Evolutionary conservation across 139 green algal genomes (phyloP), one percentile per base, ranked within the genome.

Genomic region (Bryopsis sp.): DNA sequence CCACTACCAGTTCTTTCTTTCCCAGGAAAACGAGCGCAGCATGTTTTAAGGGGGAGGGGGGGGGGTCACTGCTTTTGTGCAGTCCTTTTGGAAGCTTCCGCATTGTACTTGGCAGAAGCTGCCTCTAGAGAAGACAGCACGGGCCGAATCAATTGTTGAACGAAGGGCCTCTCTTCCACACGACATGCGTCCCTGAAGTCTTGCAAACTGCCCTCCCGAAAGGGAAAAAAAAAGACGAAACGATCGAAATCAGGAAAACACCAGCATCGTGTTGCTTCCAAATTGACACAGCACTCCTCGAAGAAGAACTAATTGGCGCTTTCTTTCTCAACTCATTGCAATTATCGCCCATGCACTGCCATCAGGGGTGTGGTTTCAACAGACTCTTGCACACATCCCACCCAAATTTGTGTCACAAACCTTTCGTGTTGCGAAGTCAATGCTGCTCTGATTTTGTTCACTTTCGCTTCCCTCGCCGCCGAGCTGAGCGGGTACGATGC

Each of bases 401-500:
- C n/a, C n/a, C 43, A 54, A 54, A 54, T 19, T 26, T 54, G 43
- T 11, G 11, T 11, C 11, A 19, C 11, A 54, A 26, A 54, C 43
- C n/a, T 63, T 11, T 67, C 34, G 59, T 39, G 33, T 47, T 28
- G 32, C 7, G 7, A n/a, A 19, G 11, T 48, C 7, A 67, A 6
- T 47, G 32, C 33, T 28, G 29, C 6, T 67, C 43, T 67, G 8
- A 67, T 22, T 47, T 67, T 67, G 5, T 4, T 47, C 8, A 47
- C 33, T 26, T 47, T 26, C 24, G 33, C 33, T 31, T 67, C 34
- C n/a, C 33, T 46, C 28, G 59, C 19, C 5, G 28, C 7, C 6
- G 59, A 67, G 19, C 33, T 76, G 19, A 79, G 34, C 0, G 82
- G 82, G 28, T 85, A 76, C 11, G 61, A 71, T 26, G 70, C 71